phyloP scores from a whole-genome alignment of 2,329 filamentous ascomycete genomes.

The Exophiala dermatitidis region DNA sequence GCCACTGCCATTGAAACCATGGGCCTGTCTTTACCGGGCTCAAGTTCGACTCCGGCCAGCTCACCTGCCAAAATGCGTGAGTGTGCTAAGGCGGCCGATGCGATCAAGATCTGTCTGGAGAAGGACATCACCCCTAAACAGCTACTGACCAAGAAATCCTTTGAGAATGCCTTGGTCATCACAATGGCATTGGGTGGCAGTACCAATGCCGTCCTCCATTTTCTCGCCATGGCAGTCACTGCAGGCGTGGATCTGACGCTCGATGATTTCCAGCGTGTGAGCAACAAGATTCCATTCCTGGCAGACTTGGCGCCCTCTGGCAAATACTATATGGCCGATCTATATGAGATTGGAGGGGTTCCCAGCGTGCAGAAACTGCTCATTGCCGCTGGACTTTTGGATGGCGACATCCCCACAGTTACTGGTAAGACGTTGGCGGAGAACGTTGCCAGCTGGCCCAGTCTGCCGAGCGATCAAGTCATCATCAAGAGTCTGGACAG shows the following conservation, averaged over 20 bases:
- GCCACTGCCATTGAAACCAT: slow-evolving; percentile 84
- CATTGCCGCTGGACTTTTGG: slow-evolving; percentile 65
- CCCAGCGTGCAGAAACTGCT: slow-evolving; percentile 80
- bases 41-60: slow-evolving; percentile 72
- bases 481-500: slow-evolving; percentile 76
- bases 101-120: slow-evolving; percentile 72
- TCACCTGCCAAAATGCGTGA: slow-evolving; percentile 80
- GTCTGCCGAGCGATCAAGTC: slow-evolving; percentile 67
- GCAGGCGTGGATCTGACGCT: slow-evolving; percentile 70
- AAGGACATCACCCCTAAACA: slow-evolving; percentile 74
- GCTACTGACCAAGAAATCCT: slow-evolving; percentile 69
- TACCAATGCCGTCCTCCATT: slow-evolving; percentile 82
- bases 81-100: slow-evolving; percentile 71
- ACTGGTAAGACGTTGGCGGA: slow-evolving; percentile 78
- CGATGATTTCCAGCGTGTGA: slow-evolving; percentile 75
- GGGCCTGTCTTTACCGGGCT: slow-evolving; percentile 74
- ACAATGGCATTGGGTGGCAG: slow-evolving; percentile 89
- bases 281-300: slow-evolving; percentile 75
- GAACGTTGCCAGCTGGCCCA: slow-evolving; percentile 70
- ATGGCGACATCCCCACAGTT: slow-evolving; percentile 71
- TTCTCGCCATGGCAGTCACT: slow-evolving; percentile 83
- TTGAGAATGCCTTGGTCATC: slow-evolving; percentile 82
- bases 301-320: slow-evolving; percentile 80
- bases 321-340: slow-evolving; percentile 78
- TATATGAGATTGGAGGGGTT: slow-evolving; percentile 78